phyloP scores from a whole-genome alignment of 257 asterid genomes.

The Salvia miltiorrhiza region DNA sequence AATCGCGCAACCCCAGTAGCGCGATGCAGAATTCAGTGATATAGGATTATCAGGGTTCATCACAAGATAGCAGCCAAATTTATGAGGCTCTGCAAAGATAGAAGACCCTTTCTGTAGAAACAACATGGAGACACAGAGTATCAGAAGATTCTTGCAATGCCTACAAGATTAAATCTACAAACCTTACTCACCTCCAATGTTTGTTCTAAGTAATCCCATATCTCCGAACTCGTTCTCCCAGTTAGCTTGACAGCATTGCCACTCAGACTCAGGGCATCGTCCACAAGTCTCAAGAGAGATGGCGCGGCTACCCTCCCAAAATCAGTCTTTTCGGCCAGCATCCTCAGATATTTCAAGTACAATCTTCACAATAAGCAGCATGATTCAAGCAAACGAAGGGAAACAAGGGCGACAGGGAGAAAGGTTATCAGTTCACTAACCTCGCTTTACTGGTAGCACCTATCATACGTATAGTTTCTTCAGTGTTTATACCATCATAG shows the following conservation, averaged over 20 bases:
- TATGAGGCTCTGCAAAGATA: slow-evolving; percentile 50
- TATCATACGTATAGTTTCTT: slow-evolving; percentile 82
- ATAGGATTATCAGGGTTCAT: slow-evolving; percentile 53
- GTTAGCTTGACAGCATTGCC: slow-evolving; percentile 45
- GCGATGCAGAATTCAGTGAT: slow-evolving; percentile 58
- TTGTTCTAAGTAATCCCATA: slow-evolving; percentile 69
- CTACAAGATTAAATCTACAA: slow-evolving; percentile 7
- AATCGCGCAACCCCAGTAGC: slow-evolving; percentile 91
- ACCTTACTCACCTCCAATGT: slow-evolving; percentile 51
- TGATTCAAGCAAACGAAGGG: slow-evolving; percentile 1
- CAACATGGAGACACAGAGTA: background rate
- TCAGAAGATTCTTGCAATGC: background rate
- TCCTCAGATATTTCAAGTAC: slow-evolving; percentile 74
- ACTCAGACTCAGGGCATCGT: slow-evolving; percentile 62
- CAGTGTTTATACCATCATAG: slow-evolving; percentile 81
- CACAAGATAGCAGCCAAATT: slow-evolving; percentile 76
- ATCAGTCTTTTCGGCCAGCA: slow-evolving; percentile 86
- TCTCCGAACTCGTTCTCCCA: slow-evolving; percentile 71
- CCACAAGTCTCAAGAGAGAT: slow-evolving; percentile 77
- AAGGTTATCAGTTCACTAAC: slow-evolving; percentile 30
- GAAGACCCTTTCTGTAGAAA: slow-evolving; percentile 72
- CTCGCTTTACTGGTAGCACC: slow-evolving; percentile 83
- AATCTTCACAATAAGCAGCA: slow-evolving; percentile 44
- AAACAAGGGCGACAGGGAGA: background rate
- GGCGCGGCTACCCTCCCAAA: slow-evolving; percentile 87